Conservation (phyloP, 371 early-diverging fungal genomes). For the Mortierella sp. region DNA sequence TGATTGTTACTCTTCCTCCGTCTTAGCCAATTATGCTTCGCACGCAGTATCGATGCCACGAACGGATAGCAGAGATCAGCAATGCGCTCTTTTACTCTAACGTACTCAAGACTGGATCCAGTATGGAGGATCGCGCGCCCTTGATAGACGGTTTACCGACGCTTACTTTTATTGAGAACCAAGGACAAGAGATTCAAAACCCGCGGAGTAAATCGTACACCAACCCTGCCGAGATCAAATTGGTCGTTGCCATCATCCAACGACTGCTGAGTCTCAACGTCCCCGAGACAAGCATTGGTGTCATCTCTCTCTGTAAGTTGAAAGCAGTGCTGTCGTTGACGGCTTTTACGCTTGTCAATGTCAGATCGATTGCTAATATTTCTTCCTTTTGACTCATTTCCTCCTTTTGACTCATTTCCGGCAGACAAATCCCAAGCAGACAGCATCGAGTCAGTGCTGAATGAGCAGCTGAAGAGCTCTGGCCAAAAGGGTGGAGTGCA, state of each 20-base stretch:
- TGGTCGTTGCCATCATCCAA: conserved; percentile 62
- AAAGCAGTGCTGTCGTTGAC: conserved; percentile 40
- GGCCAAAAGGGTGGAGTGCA: conserved; percentile 59
- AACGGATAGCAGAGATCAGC: conserved; percentile 82
- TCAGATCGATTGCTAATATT: background rate
- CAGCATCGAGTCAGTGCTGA: conserved; percentile 59
- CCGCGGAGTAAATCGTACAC: conserved; percentile 63
- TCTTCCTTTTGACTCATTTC: background rate
- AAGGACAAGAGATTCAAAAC: conserved; percentile 64
- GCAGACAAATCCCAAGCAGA: conserved; percentile 82
- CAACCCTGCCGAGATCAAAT: conserved; percentile 69
- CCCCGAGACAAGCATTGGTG: conserved; percentile 68
- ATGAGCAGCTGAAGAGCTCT: conserved; percentile 19
- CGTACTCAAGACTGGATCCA: conserved; percentile 72
- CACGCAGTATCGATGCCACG: conserved; percentile 95
- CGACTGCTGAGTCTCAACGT: conserved; percentile 61
- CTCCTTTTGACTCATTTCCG: background rate
- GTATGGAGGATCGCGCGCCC: conserved; percentile 64
- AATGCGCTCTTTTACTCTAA: conserved; percentile 86
- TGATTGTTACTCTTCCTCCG: background rate
- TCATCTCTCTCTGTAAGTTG: conserved; percentile 77
- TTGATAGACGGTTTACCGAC: conserved; percentile 74
- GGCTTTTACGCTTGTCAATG: background rate
- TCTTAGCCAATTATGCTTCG: conserved; percentile 75
- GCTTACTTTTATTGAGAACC: conserved; percentile 77